Conservation (phyloP, 2,329 filamentous ascomycete genomes). For the Eutypa lata region DNA sequence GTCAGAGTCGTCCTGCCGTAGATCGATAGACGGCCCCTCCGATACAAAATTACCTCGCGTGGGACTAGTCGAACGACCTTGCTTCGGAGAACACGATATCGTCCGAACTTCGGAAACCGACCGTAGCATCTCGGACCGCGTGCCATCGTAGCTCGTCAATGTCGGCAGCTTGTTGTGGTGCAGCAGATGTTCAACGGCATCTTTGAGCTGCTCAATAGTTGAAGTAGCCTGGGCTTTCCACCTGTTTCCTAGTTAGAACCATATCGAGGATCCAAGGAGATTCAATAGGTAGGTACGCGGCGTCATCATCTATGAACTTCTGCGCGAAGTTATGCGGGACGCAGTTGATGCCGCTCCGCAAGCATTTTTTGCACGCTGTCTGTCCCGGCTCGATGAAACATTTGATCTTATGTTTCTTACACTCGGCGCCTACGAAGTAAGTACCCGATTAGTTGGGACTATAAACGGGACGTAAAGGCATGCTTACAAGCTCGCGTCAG, state of each 20-base stretch:
- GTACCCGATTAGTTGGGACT: not conserved
- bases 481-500: not conserved
- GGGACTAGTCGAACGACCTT: not conserved
- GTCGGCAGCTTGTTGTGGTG: constrained; percentile 9
- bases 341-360: constrained; percentile 12
- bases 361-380: constrained; percentile 6
- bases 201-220: constrained; percentile 10
- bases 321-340: constrained; percentile 14
- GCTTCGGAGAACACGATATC: not conserved
- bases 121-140: not conserved
- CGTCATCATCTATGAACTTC: constrained; percentile 15
- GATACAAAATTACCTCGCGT: constrained; percentile 6
- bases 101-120: not conserved
- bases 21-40: constrained; percentile 12
- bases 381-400: not conserved
- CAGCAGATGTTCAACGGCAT: constrained; percentile 11
- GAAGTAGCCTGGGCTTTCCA: constrained; percentile 13
- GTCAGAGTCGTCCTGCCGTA: constrained; percentile 12
- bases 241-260: constrained; percentile 1
- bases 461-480: not conserved
- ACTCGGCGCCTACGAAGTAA: constrained; percentile 8
- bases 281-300: constrained; percentile 4
- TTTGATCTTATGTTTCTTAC: constrained; percentile 15
- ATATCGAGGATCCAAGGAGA: too few species aligned
- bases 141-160: not conserved